Evolutionary conservation across 2,329 filamentous ascomycete genomes (phyloP).

Genomic region (Scortechinia acanthostroma): DNA sequence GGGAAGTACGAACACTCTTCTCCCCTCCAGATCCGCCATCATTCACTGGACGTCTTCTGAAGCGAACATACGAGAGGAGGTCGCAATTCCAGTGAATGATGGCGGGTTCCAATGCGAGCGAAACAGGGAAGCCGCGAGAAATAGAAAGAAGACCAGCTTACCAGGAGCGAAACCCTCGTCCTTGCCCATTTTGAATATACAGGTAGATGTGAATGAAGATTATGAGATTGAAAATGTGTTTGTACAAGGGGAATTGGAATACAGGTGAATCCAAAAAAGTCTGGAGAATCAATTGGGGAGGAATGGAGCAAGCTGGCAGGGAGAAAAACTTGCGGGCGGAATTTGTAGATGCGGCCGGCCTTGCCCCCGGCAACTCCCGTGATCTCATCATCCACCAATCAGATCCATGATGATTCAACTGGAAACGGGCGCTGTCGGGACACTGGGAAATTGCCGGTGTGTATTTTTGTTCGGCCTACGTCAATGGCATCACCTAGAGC

Average conservation of each 20-base stretch:
- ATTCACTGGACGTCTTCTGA: background rate
- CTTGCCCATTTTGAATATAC: background rate
- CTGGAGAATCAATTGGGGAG: background rate
- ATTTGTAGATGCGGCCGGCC: background rate
- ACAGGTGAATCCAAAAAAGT: no score
- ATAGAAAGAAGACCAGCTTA: background rate
- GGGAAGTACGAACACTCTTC: no score
- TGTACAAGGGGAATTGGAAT: background rate
- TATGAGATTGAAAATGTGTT: background rate
- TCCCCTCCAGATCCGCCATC: no score
- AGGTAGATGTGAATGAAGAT: background rate
- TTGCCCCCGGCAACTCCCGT: background rate
- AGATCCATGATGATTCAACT: background rate
- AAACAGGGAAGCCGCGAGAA: no score
- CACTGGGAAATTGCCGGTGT: no score
- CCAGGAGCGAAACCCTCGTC: background rate
- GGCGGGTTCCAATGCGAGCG: no score
- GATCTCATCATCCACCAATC: background rate
- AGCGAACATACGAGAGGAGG: no score
- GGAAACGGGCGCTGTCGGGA: background rate
- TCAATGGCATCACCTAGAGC: no score
- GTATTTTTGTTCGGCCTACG: no score
- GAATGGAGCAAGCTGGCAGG: background rate
- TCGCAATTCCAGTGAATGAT: no score
- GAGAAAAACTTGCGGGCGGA: background rate